Evolutionary conservation across 73 alveolate genomes (phyloP).

Genomic region (Tetrahymena thermophila): DNA sequence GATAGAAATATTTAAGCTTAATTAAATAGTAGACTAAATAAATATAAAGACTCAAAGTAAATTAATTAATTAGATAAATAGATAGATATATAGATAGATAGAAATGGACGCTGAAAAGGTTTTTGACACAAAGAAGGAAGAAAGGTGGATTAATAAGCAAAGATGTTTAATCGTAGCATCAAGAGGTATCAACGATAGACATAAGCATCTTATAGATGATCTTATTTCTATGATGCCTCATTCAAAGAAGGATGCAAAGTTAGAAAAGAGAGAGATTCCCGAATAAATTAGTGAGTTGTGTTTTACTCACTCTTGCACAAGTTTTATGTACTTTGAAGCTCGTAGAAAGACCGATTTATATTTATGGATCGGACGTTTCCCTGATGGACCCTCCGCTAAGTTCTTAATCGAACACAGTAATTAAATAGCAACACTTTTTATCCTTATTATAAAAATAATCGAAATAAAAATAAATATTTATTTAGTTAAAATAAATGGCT

Average conservation of each 20-base stretch:
- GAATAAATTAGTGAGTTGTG: constrained; percentile 84
- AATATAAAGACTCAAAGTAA: not conserved
- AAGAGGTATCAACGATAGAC: constrained; percentile 80
- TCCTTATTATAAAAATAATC: too few species aligned
- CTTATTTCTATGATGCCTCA: constrained; percentile 87
- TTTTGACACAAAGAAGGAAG: constrained; percentile 50
- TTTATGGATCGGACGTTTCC: constrained; percentile 91
- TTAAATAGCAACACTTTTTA: not conserved
- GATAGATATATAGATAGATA: too few species aligned
- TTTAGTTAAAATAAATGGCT: not conserved
- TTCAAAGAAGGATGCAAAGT: constrained; percentile 92
- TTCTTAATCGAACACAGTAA: constrained; percentile 74
- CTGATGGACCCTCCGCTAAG: constrained; percentile 94
- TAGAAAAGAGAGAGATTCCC: constrained; percentile 80
- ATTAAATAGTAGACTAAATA: not conserved
- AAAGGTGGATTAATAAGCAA: constrained; percentile 83
- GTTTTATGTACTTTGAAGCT: constrained; percentile 85
- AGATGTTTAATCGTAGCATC: constrained; percentile 87
- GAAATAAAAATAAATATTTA: not conserved
- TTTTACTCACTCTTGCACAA: constrained; percentile 84
- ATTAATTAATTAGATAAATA: not conserved
- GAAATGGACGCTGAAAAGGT: constrained; percentile 30
- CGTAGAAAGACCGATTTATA: constrained; percentile 79
- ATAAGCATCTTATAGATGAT: constrained; percentile 75
- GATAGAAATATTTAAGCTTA: not conserved